Conservation (phyloP, 768 basidiomycete species). For the Boletus sp. region DNA sequence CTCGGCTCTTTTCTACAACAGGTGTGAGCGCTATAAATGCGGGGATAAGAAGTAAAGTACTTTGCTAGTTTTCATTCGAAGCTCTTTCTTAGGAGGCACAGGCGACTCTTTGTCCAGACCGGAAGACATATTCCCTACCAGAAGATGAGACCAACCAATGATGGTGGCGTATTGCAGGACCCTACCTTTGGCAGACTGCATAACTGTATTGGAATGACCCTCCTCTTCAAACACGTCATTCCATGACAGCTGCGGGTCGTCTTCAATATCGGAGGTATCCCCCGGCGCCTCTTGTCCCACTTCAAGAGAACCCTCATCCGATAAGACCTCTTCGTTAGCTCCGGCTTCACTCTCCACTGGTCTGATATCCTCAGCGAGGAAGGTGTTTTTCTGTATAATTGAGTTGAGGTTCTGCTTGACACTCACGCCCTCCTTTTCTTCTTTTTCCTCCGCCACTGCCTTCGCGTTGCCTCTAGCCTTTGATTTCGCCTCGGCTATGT, state of each 20-base stretch:
- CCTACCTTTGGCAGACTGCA: slow-evolving; percentile 19
- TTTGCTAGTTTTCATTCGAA: slow-evolving; percentile 94
- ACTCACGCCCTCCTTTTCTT: slow-evolving; percentile 44
- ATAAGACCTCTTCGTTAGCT: slow-evolving; percentile 29
- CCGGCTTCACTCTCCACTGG: slow-evolving; percentile 54
- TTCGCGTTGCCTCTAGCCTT: slow-evolving; percentile 51
- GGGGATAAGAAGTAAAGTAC: slow-evolving; percentile 33
- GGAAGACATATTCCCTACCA: slow-evolving; percentile 25
- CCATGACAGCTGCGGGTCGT: slow-evolving; percentile 68
- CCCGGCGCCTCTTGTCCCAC: slow-evolving; percentile 41
- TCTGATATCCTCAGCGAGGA: slow-evolving; percentile 79
- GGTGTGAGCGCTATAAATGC: slow-evolving; percentile 6
- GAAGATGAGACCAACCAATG: slow-evolving; percentile 8
- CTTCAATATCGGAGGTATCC: slow-evolving; percentile 27
- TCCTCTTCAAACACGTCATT: slow-evolving; percentile 78
- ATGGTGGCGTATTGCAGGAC: slow-evolving; percentile 2
- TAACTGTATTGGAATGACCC: slow-evolving; percentile 19
- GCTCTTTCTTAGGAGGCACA: slow-evolving; percentile 48
- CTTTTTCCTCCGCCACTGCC: slow-evolving; percentile 29
- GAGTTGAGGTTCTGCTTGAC: slow-evolving; percentile 85
- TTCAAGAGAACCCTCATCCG: slow-evolving; percentile 34
- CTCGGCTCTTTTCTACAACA: slow-evolving; percentile 69
- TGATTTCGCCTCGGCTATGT: slow-evolving; percentile 50
- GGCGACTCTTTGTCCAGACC: slow-evolving; percentile 34
- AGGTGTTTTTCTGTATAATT: slow-evolving; percentile 86